phyloP scores from a whole-genome alignment of 129 eudicot species.

The Silybum marianum region DNA sequence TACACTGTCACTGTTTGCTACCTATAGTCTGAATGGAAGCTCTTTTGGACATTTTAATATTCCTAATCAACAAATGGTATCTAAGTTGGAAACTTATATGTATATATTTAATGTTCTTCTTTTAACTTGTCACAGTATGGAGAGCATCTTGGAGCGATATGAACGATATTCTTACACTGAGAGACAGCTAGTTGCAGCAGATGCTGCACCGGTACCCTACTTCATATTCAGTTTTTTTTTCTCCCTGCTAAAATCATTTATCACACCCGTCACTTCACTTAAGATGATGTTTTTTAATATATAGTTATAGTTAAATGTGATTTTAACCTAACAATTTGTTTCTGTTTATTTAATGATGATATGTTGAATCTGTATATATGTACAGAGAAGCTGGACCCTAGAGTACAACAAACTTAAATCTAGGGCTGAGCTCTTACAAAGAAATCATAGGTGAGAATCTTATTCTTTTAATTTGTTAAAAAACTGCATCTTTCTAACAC shows the following conservation, averaged over 20 bases:
- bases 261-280: background rate
- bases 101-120: background rate
- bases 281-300: constrained; percentile 1
- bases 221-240: background rate
- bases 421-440: constrained; percentile 82
- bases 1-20: constrained; percentile 11
- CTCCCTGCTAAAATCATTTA: background rate
- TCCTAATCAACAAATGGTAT: background rate
- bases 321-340: background rate
- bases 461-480: background rate
- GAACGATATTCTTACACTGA: constrained; percentile 91
- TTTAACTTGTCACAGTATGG: constrained; percentile 64
- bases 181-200: constrained; percentile 58
- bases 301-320: constrained; percentile 16
- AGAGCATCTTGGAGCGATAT: constrained; percentile 77
- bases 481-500: background rate
- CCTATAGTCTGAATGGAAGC: background rate
- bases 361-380: background rate
- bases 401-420: constrained; percentile 80
- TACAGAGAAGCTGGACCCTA: constrained; percentile 77
- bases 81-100: background rate
- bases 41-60: background rate
- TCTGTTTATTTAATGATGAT: background rate
- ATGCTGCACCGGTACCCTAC: constrained; percentile 59
- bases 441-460: constrained; percentile 56